Evolutionary conservation across 495 filamentous ascomycete genomes (phyloP), one percentile per base, ranked within the genome.

Genomic region (Rhypophila decipiens): DNA sequence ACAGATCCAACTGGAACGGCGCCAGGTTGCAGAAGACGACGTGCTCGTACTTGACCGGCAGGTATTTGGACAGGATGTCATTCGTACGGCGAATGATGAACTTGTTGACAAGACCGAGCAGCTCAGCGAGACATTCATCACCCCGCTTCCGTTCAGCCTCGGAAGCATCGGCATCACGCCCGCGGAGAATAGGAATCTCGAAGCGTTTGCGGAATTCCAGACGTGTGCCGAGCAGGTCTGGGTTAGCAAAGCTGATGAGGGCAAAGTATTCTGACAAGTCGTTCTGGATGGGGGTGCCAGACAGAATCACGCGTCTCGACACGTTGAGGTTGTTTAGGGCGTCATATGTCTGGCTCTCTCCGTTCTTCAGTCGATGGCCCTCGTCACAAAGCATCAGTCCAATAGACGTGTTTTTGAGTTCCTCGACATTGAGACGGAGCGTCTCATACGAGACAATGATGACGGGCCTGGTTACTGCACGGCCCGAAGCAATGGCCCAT

Each of bases 361-460:
- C 90, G 56, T 99, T 99, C 63, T 99, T 99, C 34, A 99, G 68
- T n/a, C 93, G 85, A 75, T 99, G 93, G 1, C 93, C 93, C 68
- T 99, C 93, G 53, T 99, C 93, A 61, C 93, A 97, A n/a, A 99
- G 78, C 61, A 99, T 83, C 9, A 99, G 70, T 5, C 93, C 93
- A 54, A 99, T 97, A 2, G 83, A 84, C 2, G 85, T 86, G 46
- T 89, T 81, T 42, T 82, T 86, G 35, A 99, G 76, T 53, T 91
- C 84, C n/a, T 88, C 86, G 7, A 87, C 84, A 51, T 99, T 90
- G 42, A 97, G 70, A 18, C 93, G 84, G 4, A 99, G 75, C 1
- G 94, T 97, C 60, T 99, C 93, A 59, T 99, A 99, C 1, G 93
- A 97, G 41, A 99, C 90, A 42, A 99, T 99, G n/a, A 99, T 84